Percentiles rank a stretch among this genome's conserved stretches.
These are phyloP conservation scores for Fusarium clavum DNA, from an alignment of 2,329 filamentous ascomycete genomes.

Conservation along the genomic window DNA sequence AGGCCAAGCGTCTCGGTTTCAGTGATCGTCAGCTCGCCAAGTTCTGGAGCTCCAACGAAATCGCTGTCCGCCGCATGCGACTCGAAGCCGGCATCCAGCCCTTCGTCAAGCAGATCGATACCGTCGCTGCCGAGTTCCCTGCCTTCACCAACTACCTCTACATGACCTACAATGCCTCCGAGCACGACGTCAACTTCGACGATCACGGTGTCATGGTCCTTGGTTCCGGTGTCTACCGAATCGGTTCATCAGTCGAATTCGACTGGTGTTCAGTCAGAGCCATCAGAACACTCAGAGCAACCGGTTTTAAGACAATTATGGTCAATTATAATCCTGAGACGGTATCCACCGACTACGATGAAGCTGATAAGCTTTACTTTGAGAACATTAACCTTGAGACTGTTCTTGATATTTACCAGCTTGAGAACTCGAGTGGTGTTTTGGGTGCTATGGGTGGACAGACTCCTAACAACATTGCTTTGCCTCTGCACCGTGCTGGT, in stretches of 20 bases:
- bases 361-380: slow-evolving; percentile 94
- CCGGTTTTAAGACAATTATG: slow-evolving; percentile 95
- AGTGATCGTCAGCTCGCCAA: slow-evolving; percentile 92
- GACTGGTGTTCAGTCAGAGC: slow-evolving; percentile 98
- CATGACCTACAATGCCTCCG: slow-evolving; percentile 91
- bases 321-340: slow-evolving; percentile 95
- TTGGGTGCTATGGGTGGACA: slow-evolving; percentile 97
- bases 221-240: slow-evolving; percentile 95
- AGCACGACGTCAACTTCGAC: slow-evolving; percentile 84
- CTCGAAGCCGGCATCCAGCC: slow-evolving; percentile 89
- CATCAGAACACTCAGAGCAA: slow-evolving; percentile 87
- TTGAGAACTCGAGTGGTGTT: slow-evolving; percentile 85
- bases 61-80: slow-evolving; percentile 85
- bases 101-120: slow-evolving; percentile 98
- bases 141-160: slow-evolving; percentile 96
- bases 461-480: slow-evolving; percentile 96
- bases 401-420: slow-evolving; percentile 90
- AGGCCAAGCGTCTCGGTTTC: slow-evolving; percentile 95
- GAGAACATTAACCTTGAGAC: slow-evolving; percentile 94
- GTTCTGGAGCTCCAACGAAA: slow-evolving; percentile 94
- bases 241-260: slow-evolving; percentile 97
- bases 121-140: slow-evolving; percentile 96
- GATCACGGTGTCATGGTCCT: slow-evolving; percentile 97
- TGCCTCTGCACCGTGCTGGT: slow-evolving; percentile 87
- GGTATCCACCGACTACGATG: slow-evolving; percentile 90